Conservation (phyloP, 768 basidiomycete genomes). For the Myochromella boudieri region DNA sequence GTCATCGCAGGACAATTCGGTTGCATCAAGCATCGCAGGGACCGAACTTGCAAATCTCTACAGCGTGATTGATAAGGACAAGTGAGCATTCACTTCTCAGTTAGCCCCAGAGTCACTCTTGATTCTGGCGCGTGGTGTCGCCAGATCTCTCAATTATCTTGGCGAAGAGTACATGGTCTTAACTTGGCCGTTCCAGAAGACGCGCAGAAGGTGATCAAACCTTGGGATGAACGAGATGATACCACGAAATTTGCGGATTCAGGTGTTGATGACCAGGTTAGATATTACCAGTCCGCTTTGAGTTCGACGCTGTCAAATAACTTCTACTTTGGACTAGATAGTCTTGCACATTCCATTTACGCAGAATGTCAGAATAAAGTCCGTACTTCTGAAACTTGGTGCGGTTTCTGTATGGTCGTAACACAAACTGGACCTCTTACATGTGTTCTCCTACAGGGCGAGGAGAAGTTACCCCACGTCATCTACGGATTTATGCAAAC, state of each 20-base stretch:
- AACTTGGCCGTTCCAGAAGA: constrained; percentile 81
- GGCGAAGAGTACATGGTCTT: constrained; percentile 72
- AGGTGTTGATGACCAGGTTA: constrained; percentile 83
- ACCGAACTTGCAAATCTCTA: constrained; percentile 57
- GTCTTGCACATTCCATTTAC: constrained; percentile 82
- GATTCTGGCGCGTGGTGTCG: constrained; percentile 1
- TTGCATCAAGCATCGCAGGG: constrained; percentile 44
- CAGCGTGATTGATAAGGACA: constrained; percentile 62
- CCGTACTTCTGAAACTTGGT: constrained; percentile 79
- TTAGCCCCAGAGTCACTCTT: neutral
- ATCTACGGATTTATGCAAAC: constrained; percentile 75
- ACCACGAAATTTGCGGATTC: constrained; percentile 68
- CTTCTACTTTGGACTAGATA: constrained; percentile 43
- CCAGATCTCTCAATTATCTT: constrained; percentile 22
- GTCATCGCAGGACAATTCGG: constrained; percentile 29
- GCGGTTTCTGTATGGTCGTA: too few relatives aligned
- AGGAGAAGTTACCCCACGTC: constrained; percentile 74
- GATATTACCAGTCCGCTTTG: constrained; percentile 10
- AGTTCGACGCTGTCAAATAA: constrained; percentile 9
- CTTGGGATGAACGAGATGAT: constrained; percentile 78
- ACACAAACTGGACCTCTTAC: neutral
- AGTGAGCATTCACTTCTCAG: constrained; percentile 40
- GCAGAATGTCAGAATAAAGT: constrained; percentile 73
- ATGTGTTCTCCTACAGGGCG: constrained; percentile 45
- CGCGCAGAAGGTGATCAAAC: constrained; percentile 75